Conservation (phyloP, 441 rosid species). For the Adansonia grandidieri region DNA sequence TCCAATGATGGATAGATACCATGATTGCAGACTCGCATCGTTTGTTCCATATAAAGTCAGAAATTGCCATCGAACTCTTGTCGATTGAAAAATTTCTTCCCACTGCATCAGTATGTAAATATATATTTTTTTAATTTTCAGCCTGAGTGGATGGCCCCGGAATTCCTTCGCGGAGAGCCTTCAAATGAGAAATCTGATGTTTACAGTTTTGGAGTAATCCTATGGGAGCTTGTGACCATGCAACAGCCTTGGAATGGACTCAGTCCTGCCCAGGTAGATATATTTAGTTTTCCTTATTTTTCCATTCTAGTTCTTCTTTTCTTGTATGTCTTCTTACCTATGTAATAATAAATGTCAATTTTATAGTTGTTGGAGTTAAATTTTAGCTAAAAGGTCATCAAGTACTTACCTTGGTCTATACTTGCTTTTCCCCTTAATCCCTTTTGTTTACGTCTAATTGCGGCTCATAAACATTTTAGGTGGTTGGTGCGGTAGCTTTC, state of each 20-base stretch:
- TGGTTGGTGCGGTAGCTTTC: conserved; percentile 96
- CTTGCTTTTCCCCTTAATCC: not conserved
- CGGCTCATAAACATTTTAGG: conserved; percentile 44
- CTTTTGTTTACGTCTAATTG: not conserved
- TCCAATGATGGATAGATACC: too few species aligned
- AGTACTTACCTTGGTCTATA: not conserved
- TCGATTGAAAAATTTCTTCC: conserved; percentile 36
- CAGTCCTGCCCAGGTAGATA: conserved; percentile 83
- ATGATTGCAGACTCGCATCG: too few species aligned
- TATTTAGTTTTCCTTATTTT: not conserved
- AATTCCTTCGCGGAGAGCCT: too few species aligned
- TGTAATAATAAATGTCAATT: conserved; percentile 9
- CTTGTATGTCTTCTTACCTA: not conserved
- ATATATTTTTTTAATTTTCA: conserved; percentile 56
- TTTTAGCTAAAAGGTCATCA: not conserved
- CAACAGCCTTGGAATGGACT: conserved; percentile 96
- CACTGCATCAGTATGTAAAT: conserved; percentile 44
- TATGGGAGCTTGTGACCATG: conserved; percentile 85
- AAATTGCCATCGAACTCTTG: conserved; percentile 27
- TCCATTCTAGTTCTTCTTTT: not conserved
- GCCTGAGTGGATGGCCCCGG: conserved; percentile 35
- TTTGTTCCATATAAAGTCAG: not conserved
- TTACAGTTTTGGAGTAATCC: too few species aligned
- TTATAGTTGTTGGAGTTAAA: not conserved
- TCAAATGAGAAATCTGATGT: too few species aligned